phyloP scores from a whole-genome alignment of 2,329 filamentous ascomycete genomes.

The Ophiosphaerella korrae region DNA sequence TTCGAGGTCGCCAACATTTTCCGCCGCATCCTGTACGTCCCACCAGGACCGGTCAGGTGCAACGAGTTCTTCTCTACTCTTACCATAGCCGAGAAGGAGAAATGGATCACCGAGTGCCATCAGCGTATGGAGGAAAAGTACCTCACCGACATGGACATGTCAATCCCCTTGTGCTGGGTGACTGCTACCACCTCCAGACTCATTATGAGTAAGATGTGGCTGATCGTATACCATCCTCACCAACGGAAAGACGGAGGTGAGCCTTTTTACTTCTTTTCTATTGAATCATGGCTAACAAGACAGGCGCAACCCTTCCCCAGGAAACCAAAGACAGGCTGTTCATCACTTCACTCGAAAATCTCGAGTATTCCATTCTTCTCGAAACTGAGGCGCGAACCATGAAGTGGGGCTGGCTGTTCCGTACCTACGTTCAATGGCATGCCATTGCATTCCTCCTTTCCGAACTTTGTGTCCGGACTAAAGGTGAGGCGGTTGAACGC shows the following conservation, averaged over 20 bases:
- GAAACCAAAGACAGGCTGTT: conserved; percentile 73
- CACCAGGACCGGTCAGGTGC: conserved; percentile 50
- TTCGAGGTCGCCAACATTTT: conserved; percentile 58
- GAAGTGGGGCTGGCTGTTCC: conserved; percentile 70
- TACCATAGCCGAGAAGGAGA: conserved; percentile 54
- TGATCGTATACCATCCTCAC: conserved; percentile 76
- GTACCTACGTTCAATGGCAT: conserved; percentile 69
- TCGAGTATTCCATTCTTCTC: conserved; percentile 71
- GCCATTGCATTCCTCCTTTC: conserved; percentile 66
- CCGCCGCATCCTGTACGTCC: conserved; percentile 52
- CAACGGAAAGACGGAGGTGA: conserved; percentile 62
- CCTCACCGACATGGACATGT: conserved; percentile 58
- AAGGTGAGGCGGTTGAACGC: conserved; percentile 62
- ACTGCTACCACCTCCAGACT: conserved; percentile 70
- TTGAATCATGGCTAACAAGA: background rate
- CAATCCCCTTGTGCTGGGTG: conserved; percentile 69
- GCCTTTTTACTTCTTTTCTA: background rate
- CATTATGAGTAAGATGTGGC: conserved; percentile 77
- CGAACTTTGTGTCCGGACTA: conserved; percentile 63
- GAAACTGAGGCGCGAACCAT: conserved; percentile 66
- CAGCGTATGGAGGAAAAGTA: conserved; percentile 56
- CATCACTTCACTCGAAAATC: conserved; percentile 72
- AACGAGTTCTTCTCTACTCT: conserved; percentile 51
- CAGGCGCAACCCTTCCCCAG: conserved; percentile 60
- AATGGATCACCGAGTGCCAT: conserved; percentile 56